Evolutionary conservation across 2,329 filamentous ascomycete genomes (phyloP).

Genomic region (Aureobasidium pullulans): DNA sequence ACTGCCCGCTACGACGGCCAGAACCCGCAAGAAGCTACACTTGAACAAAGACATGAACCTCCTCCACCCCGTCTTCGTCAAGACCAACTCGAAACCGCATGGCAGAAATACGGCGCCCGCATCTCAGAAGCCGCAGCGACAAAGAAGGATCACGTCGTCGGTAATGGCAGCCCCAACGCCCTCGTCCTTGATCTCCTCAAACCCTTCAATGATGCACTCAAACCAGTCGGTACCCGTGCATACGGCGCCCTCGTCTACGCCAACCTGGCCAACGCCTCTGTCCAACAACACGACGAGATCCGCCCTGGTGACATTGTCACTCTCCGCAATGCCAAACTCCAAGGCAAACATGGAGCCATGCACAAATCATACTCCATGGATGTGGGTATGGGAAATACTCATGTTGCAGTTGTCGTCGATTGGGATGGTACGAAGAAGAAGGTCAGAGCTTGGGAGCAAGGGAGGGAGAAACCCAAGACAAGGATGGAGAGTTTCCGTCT

Average conservation of each 20-base stretch:
- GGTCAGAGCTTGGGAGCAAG: constrained; percentile 91
- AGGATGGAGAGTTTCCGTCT: constrained; percentile 92
- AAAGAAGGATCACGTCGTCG: constrained; percentile 73
- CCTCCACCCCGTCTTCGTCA: constrained; percentile 78
- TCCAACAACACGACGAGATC: constrained; percentile 86
- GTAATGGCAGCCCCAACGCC: constrained; percentile 71
- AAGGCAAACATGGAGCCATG: constrained; percentile 91
- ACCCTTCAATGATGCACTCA: constrained; percentile 64
- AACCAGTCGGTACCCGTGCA: constrained; percentile 77
- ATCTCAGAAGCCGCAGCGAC: constrained; percentile 63
- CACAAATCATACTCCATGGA: constrained; percentile 88
- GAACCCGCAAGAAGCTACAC: constrained; percentile 61
- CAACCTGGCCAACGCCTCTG: constrained; percentile 90
- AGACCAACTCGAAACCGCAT: constrained; percentile 84
- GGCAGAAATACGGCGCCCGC: constrained; percentile 70
- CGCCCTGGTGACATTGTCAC: constrained; percentile 86
- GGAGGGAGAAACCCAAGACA: constrained; percentile 85
- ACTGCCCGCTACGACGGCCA: constrained; percentile 70
- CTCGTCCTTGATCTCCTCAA: constrained; percentile 71
- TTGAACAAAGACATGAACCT: constrained; percentile 81
- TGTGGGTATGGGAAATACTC: constrained; percentile 64
- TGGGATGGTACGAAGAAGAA: constrained; percentile 99
- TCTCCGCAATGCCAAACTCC: constrained; percentile 87
- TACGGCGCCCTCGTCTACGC: constrained; percentile 91
- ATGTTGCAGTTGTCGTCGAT: constrained; percentile 85